Percentiles rank a stretch among this genome's conserved stretches.
Evolutionary conservation across 768 basidiomycete genomes (phyloP).

Genomic region (Dacryopinax primogenitus): DNA sequence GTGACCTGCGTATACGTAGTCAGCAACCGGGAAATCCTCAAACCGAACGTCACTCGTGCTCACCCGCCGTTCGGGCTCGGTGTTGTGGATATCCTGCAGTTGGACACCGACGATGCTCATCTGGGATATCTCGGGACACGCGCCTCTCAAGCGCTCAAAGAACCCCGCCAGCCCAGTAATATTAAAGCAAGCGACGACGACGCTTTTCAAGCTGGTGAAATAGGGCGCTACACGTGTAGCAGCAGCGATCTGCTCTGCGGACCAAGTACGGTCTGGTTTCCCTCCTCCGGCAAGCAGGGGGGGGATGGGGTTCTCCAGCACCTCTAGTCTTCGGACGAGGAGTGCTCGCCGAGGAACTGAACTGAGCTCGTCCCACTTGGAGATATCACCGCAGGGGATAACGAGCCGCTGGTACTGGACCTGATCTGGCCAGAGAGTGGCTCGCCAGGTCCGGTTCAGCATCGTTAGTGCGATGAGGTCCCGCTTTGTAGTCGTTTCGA

Average conservation of each 20-base stretch:
- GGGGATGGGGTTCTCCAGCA: not conserved
- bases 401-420: not conserved
- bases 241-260: not conserved
- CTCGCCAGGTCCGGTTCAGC: not conserved
- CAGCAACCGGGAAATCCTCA: not conserved
- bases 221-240: not conserved
- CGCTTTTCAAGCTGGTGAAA: not conserved
- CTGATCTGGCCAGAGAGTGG: not conserved
- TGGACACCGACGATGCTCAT: conserved; percentile 6
- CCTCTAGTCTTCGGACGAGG: not conserved
- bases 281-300: not conserved
- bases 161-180: not conserved
- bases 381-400: not conserved
- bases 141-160: not conserved
- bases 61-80: not conserved
- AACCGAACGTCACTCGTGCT: not conserved
- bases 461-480: conserved; percentile 7
- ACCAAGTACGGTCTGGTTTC: not conserved
- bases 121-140: conserved; percentile 3
- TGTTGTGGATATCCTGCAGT: not conserved
- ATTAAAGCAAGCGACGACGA: conserved; percentile 3
- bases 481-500: conserved; percentile 4
- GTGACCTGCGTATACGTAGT: not conserved
- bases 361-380: conserved; percentile 2
- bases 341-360: not conserved